These are phyloP conservation scores for Tuber calosporum DNA, from an alignment of 495 filamentous ascomycete species.

Conservation along the genomic window DNA sequence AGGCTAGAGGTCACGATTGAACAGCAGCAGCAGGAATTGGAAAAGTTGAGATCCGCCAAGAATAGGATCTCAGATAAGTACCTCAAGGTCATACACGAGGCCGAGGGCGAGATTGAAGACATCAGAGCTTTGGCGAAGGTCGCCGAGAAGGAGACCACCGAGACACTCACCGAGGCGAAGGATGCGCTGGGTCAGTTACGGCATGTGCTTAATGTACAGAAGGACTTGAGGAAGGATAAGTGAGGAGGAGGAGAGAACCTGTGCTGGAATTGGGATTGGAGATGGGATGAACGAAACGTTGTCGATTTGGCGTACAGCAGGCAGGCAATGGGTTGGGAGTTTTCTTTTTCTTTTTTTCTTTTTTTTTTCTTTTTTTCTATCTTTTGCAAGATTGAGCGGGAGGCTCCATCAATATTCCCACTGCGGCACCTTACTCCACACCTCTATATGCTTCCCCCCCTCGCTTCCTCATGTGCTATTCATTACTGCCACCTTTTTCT, in stretches of 20 bases:
- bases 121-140: constrained; percentile 30
- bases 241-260: background rate
- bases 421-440: constrained; percentile 22
- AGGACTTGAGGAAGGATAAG: constrained; percentile 26
- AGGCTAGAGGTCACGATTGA: constrained; percentile 47
- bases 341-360: constrained; percentile 30
- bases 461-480: constrained; percentile 12
- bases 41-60: constrained; percentile 53
- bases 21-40: constrained; percentile 53
- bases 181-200: constrained; percentile 31
- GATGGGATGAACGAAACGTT: constrained; percentile 19
- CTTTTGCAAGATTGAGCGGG: constrained; percentile 27
- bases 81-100: constrained; percentile 55
- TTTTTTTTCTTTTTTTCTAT: constrained; percentile 29
- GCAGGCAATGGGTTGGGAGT: constrained; percentile 31
- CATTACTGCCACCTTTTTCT: constrained; percentile 1
- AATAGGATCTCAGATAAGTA: constrained; percentile 55
- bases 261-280: constrained; percentile 14
- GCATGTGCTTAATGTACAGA: constrained; percentile 39
- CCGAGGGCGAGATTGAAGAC: constrained; percentile 32
- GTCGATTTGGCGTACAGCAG: constrained; percentile 14
- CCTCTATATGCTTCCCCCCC: constrained; percentile 4
- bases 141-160: constrained; percentile 27
- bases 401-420: constrained; percentile 23
- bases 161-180: constrained; percentile 32